These are phyloP conservation scores for Ilex asprella DNA, from an alignment of 257 asterid genomes.

Conservation along the genomic window DNA sequence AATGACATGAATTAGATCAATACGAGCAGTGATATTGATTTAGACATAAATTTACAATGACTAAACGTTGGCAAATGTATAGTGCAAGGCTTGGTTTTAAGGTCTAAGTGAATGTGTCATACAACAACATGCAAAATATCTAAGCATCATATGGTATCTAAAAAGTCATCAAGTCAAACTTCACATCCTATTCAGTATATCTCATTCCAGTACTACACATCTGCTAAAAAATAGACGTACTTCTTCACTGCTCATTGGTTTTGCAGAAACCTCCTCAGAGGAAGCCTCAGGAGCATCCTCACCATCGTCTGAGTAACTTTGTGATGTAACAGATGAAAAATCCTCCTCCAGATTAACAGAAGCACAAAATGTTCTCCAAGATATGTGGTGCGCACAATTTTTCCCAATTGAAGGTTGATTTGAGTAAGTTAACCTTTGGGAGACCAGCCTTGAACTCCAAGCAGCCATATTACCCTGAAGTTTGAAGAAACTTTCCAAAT, in stretches of 20 bases:
- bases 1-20: too few species aligned
- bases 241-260: conserved; percentile 45
- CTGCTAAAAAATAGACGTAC: conserved; percentile 21
- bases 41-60: too few species aligned
- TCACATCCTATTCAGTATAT: background rate
- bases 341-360: conserved; percentile 53
- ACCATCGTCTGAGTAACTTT: conserved; percentile 20
- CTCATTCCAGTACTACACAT: background rate
- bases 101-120: background rate
- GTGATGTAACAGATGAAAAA: conserved; percentile 34
- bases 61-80: too few species aligned
- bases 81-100: too few species aligned
- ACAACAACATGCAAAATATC: background rate
- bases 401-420: conserved; percentile 22
- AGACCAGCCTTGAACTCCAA: conserved; percentile 16
- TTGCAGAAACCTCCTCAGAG: conserved; percentile 21
- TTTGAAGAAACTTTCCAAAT: conserved; percentile 18
- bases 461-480: conserved; percentile 18
- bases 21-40: too few species aligned
- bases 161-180: background rate
- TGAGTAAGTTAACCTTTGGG: conserved; percentile 17
- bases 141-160: background rate
- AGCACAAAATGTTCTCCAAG: conserved; percentile 35
- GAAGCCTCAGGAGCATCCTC: conserved; percentile 20
- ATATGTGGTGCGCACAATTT: conserved; percentile 8